Conservation (phyloP, 108 stramenopile genomes). For the Chaetoceros muelleri region DNA sequence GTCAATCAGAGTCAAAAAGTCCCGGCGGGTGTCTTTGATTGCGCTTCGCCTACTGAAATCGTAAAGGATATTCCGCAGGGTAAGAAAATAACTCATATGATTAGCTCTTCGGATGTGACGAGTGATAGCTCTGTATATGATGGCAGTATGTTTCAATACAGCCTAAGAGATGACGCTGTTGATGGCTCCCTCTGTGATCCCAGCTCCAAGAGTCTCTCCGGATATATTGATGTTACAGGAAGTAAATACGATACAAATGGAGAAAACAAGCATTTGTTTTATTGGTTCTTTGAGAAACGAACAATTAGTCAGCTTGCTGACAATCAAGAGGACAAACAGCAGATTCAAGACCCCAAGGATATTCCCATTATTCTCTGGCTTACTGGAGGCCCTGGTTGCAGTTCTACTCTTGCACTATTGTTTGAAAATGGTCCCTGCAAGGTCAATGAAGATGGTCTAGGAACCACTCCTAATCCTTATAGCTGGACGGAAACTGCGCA, state of each 20-base stretch:
- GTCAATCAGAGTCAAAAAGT: conserved; percentile 23
- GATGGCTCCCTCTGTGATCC: conserved; percentile 24
- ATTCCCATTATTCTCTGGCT: conserved; percentile 90
- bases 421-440: conserved; percentile 95
- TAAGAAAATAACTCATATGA: neutral
- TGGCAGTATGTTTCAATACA: neutral
- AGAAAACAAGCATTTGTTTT: conserved; percentile 86
- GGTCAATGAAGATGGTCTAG: conserved; percentile 79
- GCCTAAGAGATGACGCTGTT: conserved; percentile 1
- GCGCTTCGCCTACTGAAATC: conserved; percentile 5
- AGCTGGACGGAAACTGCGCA: conserved; percentile 93
- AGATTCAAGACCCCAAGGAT: conserved; percentile 13
- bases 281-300: conserved; percentile 94
- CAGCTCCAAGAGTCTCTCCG: conserved; percentile 9
- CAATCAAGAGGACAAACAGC: conserved; percentile 11
- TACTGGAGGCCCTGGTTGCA: conserved; percentile 90
- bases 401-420: conserved; percentile 81
- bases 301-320: conserved; percentile 16
- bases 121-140: neutral
- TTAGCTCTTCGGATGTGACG: neutral
- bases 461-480: conserved; percentile 80
- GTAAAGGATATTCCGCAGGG: neutral
- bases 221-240: conserved; percentile 47
- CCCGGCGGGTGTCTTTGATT: conserved; percentile 46
- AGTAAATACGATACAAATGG: conserved; percentile 34